phyloP scores from a whole-genome alignment of 768 basidiomycete genomes.

The Russula dissimulans region DNA sequence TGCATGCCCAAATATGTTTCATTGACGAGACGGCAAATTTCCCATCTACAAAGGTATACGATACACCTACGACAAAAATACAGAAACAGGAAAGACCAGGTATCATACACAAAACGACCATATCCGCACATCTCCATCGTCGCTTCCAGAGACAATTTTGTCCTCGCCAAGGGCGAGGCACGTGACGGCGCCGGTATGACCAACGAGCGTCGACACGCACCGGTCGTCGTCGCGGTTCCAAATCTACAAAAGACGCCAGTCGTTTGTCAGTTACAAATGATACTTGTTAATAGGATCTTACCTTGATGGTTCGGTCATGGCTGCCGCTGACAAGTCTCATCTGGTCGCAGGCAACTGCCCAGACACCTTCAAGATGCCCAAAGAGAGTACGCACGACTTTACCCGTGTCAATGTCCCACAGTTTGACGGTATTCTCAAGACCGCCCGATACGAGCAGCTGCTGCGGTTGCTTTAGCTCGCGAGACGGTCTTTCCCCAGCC shows the following conservation, averaged over 20 bases:
- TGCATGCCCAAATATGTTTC: background rate
- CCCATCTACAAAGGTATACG: background rate
- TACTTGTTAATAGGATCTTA: conserved; percentile 23
- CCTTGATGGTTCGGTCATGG: conserved; percentile 97
- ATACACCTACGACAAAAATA: background rate
- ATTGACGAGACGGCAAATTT: background rate
- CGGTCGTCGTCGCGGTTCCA: conserved; percentile 88
- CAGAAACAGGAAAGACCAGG: background rate
- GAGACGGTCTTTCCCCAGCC: background rate
- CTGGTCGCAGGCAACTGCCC: conserved; percentile 90
- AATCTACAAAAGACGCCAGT: conserved; percentile 40
- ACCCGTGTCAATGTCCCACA: conserved; percentile 91
- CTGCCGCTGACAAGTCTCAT: conserved; percentile 86
- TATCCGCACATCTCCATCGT: conserved; percentile 79
- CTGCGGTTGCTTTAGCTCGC: conserved; percentile 21
- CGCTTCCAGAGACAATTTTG: conserved; percentile 93
- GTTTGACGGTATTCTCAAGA: conserved; percentile 89
- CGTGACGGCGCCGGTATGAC: conserved; percentile 91
- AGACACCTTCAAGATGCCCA: conserved; percentile 97
- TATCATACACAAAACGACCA: conserved; percentile 38
- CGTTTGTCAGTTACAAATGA: background rate
- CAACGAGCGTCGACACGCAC: conserved; percentile 84
- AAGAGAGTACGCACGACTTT: conserved; percentile 76
- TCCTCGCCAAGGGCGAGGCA: conserved; percentile 87
- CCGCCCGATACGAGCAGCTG: conserved; percentile 82